phyloP scores from a whole-genome alignment of 495 filamentous ascomycete genomes.

The Xylaria grammica region DNA sequence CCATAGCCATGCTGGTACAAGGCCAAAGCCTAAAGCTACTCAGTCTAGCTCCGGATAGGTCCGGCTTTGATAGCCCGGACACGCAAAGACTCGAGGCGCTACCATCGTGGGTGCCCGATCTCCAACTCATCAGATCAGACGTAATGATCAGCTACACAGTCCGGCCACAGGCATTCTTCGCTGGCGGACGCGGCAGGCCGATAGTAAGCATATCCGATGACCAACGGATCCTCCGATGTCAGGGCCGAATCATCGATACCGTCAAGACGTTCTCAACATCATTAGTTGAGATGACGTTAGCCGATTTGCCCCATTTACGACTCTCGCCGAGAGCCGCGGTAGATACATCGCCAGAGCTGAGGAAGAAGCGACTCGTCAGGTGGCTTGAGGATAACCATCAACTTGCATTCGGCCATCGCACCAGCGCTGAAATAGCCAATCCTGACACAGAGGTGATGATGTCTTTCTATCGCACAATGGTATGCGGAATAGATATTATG shows the following conservation, averaged over 20 bases:
- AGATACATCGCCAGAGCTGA: neutral
- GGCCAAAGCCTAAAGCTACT: conserved; percentile 26
- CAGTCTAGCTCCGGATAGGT: conserved; percentile 15
- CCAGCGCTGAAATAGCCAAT: neutral
- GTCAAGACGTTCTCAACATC: conserved; percentile 8
- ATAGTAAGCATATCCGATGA: conserved; percentile 27
- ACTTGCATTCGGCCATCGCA: neutral
- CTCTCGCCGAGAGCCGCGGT: neutral
- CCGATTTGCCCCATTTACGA: conserved; percentile 10
- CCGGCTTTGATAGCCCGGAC: too few species aligned
- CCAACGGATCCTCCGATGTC: conserved; percentile 19
- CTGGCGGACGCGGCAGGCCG: conserved; percentile 25
- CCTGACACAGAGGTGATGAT: conserved; percentile 4
- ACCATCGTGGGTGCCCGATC: conserved; percentile 38
- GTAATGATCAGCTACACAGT: conserved; percentile 32
- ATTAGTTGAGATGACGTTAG: conserved; percentile 11
- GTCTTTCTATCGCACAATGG: conserved; percentile 21
- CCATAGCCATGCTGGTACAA: conserved; percentile 19
- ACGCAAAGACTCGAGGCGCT: conserved; percentile 18
- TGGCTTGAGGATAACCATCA: conserved; percentile 11
- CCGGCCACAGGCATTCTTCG: conserved; percentile 30
- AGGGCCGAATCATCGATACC: conserved; percentile 30
- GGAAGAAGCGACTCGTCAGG: neutral
- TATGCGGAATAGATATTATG: conserved; percentile 26
- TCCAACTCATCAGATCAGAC: conserved; percentile 21